Evolutionary conservation across 1,284 basidiomycete genomes (phyloP).

Genomic region (Grifola frondosa): DNA sequence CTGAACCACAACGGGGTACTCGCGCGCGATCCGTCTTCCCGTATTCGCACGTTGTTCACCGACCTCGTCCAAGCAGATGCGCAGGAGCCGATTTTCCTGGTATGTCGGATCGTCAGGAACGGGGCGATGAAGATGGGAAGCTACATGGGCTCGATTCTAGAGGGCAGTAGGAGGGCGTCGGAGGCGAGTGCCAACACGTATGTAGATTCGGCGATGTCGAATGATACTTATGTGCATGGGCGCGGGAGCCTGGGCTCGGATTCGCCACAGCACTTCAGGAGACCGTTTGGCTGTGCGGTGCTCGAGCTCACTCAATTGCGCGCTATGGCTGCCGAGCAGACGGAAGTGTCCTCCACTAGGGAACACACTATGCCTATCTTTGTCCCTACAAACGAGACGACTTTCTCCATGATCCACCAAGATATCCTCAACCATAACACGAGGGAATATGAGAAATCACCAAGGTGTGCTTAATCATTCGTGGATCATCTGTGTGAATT

Average conservation of each 20-base stretch:
- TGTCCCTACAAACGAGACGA: slow-evolving; percentile 78
- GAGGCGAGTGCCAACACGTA: slow-evolving; percentile 36
- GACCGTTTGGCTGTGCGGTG: slow-evolving; percentile 94
- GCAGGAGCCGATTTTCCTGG: slow-evolving; percentile 80
- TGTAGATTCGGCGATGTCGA: slow-evolving; percentile 8
- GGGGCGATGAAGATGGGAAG: slow-evolving; percentile 80
- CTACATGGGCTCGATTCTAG: slow-evolving; percentile 47
- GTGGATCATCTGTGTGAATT: not conserved
- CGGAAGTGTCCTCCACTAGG: slow-evolving; percentile 57
- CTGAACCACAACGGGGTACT: slow-evolving; percentile 91
- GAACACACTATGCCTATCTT: slow-evolving; percentile 92
- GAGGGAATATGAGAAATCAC: slow-evolving; percentile 83
- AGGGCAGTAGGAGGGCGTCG: slow-evolving; percentile 48
- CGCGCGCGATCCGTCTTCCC: slow-evolving; percentile 66
- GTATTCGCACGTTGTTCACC: slow-evolving; percentile 84
- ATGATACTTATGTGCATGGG: slow-evolving; percentile 15
- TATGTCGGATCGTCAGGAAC: slow-evolving; percentile 89
- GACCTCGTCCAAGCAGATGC: slow-evolving; percentile 88
- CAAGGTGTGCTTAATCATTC: slow-evolving; percentile 53
- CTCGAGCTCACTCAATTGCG: slow-evolving; percentile 81
- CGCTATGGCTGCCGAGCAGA: slow-evolving; percentile 62
- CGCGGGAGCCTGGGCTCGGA: slow-evolving; percentile 19
- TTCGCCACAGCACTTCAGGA: slow-evolving; percentile 55
- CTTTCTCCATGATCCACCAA: slow-evolving; percentile 93
- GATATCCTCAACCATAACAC: slow-evolving; percentile 84